A percentile compares a stretch with the other conserved stretches of the same genome.
Conservation (phyloP, 768 basidiomycete genomes). For the Pulveroboletus sp. region DNA sequence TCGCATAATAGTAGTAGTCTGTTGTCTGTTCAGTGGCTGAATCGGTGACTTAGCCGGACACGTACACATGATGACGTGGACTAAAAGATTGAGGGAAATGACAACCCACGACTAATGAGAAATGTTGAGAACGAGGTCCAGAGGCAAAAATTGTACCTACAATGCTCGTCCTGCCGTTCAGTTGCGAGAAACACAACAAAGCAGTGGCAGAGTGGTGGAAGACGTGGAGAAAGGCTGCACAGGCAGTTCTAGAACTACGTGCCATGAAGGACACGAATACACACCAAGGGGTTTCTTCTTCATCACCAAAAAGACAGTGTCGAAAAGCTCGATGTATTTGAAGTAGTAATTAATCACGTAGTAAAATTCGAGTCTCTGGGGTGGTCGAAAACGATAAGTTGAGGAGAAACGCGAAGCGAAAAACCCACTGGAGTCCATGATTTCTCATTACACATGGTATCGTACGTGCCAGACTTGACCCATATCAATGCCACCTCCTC, state of each 20-base stretch:
- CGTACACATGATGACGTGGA: slow-evolving; percentile 98
- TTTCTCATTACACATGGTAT: slow-evolving; percentile 67
- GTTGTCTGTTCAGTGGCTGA: slow-evolving; percentile 1
- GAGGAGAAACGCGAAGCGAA: background rate
- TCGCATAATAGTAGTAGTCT: slow-evolving; percentile 99
- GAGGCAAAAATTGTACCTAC: slow-evolving; percentile 44
- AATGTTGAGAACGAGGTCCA: background rate
- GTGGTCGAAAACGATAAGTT: slow-evolving; percentile 1
- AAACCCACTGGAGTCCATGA: slow-evolving; percentile 85
- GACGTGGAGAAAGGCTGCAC: slow-evolving; percentile 89
- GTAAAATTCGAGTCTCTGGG: slow-evolving; percentile 86
- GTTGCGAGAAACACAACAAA: slow-evolving; percentile 87
- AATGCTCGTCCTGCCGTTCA: slow-evolving; percentile 91
- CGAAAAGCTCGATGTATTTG: slow-evolving; percentile 94
- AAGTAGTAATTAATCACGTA: slow-evolving; percentile 99
- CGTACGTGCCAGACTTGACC: slow-evolving; percentile 66
- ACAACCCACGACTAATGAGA: slow-evolving; percentile 87
- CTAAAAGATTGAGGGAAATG: slow-evolving; percentile 83
- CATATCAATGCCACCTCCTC: slow-evolving; percentile 87
- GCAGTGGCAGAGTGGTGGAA: slow-evolving; percentile 99
- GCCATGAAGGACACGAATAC: slow-evolving; percentile 22
- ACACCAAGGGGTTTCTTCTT: slow-evolving; percentile 97
- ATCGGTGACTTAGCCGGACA: slow-evolving; percentile 9
- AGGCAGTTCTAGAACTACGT: slow-evolving; percentile 1
- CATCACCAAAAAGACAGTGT: slow-evolving; percentile 94